Evolutionary conservation across 768 basidiomycete species (phyloP).

Genomic region (Suillus brevipes): DNA sequence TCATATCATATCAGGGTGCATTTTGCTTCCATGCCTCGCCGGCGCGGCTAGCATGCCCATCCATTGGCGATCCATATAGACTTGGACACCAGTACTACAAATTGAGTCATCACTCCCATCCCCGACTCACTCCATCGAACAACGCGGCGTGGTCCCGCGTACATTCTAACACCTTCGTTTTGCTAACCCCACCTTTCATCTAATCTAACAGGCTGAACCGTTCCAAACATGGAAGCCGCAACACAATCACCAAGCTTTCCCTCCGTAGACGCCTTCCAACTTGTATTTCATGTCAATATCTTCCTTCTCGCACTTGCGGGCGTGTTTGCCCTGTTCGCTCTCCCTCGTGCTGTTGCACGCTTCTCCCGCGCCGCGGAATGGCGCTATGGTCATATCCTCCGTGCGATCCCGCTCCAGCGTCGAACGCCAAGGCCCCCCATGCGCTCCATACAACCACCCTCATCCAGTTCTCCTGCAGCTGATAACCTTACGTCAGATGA

Average conservation of each 20-base stretch:
- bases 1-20: background rate
- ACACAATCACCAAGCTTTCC: background rate
- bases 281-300: slow-evolving; percentile 41
- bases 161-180: background rate
- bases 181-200: background rate
- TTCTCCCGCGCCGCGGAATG: slow-evolving; percentile 49
- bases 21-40: background rate
- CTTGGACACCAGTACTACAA: background rate
- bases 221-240: background rate
- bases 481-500: slow-evolving; percentile 15
- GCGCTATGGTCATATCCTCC: slow-evolving; percentile 50
- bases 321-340: slow-evolving; percentile 39
- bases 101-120: background rate
- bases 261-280: slow-evolving; percentile 7
- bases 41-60: background rate
- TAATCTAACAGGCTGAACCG: background rate
- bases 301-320: slow-evolving; percentile 44
- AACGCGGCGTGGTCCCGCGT: background rate
- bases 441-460: background rate
- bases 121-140: background rate
- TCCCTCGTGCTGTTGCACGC: slow-evolving; percentile 52
- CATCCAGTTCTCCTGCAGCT: slow-evolving; percentile 8
- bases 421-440: slow-evolving; percentile 12
- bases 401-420: slow-evolving; percentile 18
- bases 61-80: background rate